Conservation (phyloP, 108 stramenopile species). For the Nitzschia sp. region DNA sequence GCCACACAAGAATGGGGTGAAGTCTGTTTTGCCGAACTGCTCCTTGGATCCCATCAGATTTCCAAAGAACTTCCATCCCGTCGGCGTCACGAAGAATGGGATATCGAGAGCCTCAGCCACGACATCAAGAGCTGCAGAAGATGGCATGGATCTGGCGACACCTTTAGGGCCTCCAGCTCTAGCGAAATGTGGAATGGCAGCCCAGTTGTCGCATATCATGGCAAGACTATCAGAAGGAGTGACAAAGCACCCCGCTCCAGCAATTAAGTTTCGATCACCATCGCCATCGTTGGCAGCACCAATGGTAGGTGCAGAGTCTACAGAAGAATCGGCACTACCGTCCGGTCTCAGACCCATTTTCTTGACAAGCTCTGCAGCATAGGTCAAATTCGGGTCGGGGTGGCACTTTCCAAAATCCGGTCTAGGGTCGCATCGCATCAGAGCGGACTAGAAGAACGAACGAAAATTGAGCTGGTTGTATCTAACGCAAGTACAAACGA, state of each 20-base stretch:
- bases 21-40: constrained; percentile 81
- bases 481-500: background rate
- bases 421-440: constrained; percentile 90
- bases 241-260: constrained; percentile 97
- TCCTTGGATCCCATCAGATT: constrained; percentile 98
- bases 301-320: constrained; percentile 63
- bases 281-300: constrained; percentile 99
- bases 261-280: constrained; percentile 98
- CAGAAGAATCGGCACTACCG: constrained; percentile 66
- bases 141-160: constrained; percentile 98
- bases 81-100: constrained; percentile 94
- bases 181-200: constrained; percentile 92
- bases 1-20: constrained; percentile 97
- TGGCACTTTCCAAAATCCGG: constrained; percentile 97
- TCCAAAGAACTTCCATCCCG: constrained; percentile 99
- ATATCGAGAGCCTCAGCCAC: constrained; percentile 86
- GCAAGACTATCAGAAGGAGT: constrained; percentile 98
- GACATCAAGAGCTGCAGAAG: constrained; percentile 95
- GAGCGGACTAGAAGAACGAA: constrained; percentile 37
- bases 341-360: constrained; percentile 88
- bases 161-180: constrained; percentile 90
- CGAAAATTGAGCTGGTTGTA: background rate
- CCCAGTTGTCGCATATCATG: constrained; percentile 95
- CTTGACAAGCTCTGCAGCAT: constrained; percentile 92
- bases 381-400: constrained; percentile 98